These are phyloP conservation scores for Capronia coronata DNA, from an alignment of 2,329 filamentous ascomycete species.

Conservation along the genomic window DNA sequence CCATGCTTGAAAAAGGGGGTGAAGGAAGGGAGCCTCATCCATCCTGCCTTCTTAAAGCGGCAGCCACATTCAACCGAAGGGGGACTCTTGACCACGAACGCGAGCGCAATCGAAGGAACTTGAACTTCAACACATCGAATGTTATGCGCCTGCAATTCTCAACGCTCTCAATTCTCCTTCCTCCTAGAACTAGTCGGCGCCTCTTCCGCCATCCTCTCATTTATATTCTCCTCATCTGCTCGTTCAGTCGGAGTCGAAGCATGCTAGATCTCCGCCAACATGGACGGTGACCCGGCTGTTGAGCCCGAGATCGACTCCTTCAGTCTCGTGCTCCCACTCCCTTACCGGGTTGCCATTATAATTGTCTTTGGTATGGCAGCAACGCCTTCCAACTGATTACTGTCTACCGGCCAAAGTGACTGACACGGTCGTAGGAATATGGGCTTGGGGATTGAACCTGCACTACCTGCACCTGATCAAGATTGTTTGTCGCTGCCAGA, in stretches of 20 bases:
- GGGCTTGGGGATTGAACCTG: constrained; percentile 91
- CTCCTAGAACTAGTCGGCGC: not conserved
- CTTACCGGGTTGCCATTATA: constrained; percentile 81
- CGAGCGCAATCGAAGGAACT: no score
- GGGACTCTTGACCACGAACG: no score
- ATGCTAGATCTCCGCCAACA: constrained; percentile 16
- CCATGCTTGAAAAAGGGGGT: no score
- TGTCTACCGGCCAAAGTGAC: no score
- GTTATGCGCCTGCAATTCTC: not conserved
- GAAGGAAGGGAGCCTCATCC: no score
- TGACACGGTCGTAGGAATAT: constrained; percentile 58
- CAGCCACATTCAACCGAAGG: no score
- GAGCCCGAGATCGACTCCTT: constrained; percentile 63
- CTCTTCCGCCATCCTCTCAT: not conserved
- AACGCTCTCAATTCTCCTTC: not conserved
- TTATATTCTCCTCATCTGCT: constrained; percentile 1
- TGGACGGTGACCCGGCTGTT: constrained; percentile 29
- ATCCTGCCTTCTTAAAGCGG: no score
- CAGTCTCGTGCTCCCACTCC: constrained; percentile 77
- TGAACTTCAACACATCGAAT: not conserved
- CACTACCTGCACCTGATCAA: constrained; percentile 73
- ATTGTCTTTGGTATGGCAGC: constrained; percentile 65
- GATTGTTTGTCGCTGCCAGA: no score
- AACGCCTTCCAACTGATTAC: no score
- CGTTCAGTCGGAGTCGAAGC: constrained; percentile 13